Conservation (phyloP, 352 stramenopile genomes). For the Blastocystis sp. region DNA sequence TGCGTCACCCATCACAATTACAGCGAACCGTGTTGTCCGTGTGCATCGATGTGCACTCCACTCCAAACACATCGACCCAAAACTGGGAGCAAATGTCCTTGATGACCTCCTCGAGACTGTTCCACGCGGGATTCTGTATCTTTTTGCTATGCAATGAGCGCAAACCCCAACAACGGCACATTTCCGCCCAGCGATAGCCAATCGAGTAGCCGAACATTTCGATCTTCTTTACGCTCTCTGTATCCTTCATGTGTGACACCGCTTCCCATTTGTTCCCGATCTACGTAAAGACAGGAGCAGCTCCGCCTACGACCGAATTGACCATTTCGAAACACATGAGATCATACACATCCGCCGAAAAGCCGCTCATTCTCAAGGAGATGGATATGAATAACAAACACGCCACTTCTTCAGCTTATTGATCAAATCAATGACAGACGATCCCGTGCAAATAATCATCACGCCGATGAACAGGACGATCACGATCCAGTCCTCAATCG, state of each 20-base stretch:
- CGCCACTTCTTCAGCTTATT: background rate
- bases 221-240: constrained; percentile 28
- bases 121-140: constrained; percentile 49
- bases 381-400: constrained; percentile 10
- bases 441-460: constrained; percentile 48
- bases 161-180: background rate
- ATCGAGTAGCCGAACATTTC: constrained; percentile 27
- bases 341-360: constrained; percentile 28
- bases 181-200: constrained; percentile 58
- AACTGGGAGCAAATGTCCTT: constrained; percentile 22
- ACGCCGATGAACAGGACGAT: constrained; percentile 21
- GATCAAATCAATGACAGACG: constrained; percentile 22
- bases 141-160: constrained; percentile 13
- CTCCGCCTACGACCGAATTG: background rate
- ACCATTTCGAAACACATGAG: constrained; percentile 57
- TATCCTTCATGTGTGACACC: constrained; percentile 21
- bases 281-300: background rate
- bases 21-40: constrained; percentile 29
- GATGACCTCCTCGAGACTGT: constrained; percentile 58
- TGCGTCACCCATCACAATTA: background rate
- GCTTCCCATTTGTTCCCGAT: constrained; percentile 29
- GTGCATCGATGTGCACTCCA: constrained; percentile 20
- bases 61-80: constrained; percentile 55
- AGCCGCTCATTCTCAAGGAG: background rate
- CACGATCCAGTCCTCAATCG: constrained; percentile 17